phyloP scores from a whole-genome alignment of 768 basidiomycete genomes.

The Suillus hirtellus region DNA sequence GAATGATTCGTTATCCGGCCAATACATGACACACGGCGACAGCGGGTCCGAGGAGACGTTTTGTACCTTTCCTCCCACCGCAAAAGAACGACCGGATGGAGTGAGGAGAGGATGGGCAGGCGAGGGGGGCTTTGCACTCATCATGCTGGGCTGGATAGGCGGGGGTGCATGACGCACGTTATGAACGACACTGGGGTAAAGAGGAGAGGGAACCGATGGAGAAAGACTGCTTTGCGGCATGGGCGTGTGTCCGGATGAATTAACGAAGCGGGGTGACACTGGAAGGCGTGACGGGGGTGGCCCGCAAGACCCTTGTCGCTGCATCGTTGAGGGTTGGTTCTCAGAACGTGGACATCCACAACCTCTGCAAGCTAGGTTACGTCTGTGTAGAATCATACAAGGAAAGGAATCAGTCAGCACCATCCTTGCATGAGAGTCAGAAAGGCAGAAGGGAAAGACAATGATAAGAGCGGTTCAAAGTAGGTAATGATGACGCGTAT shows the following conservation, averaged over 20 bases:
- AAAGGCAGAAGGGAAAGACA: constrained; percentile 15
- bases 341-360: constrained; percentile 65
- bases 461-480: constrained; percentile 31
- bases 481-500: constrained; percentile 19
- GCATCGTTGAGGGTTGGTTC: constrained; percentile 32
- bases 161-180: constrained; percentile 29
- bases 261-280: constrained; percentile 28
- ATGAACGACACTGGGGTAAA: constrained; percentile 28
- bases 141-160: constrained; percentile 16
- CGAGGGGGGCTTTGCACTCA: constrained; percentile 35
- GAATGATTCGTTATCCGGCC: constrained; percentile 87
- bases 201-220: constrained; percentile 31
- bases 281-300: constrained; percentile 25
- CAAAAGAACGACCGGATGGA: constrained; percentile 78
- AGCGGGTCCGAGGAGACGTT: constrained; percentile 76
- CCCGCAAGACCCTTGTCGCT: constrained; percentile 28
- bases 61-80: constrained; percentile 74
- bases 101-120: constrained; percentile 75
- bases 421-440: constrained; percentile 19
- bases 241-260: constrained; percentile 6
- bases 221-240: constrained; percentile 18
- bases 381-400: constrained; percentile 58
- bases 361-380: constrained; percentile 75
- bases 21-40: constrained; percentile 80
- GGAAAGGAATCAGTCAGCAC: constrained; percentile 51